Conservation (phyloP, 1,284 basidiomycete species). For the Volvariella volvacea region DNA sequence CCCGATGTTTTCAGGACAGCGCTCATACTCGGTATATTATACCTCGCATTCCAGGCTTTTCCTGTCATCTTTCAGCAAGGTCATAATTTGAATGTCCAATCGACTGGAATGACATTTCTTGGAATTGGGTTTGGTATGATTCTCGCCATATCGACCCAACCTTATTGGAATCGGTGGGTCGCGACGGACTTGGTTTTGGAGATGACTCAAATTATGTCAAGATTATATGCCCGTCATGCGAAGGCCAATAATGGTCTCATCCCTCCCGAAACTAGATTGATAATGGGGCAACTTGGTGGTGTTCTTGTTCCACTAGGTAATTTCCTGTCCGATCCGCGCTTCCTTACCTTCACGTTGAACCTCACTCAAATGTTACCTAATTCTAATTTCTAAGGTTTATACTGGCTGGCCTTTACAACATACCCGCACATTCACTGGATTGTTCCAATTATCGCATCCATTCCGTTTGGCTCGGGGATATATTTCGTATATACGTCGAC, state of each 20-base stretch:
- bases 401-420: conserved; percentile 70
- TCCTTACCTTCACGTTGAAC: background rate
- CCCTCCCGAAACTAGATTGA: conserved; percentile 64
- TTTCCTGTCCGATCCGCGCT: conserved; percentile 2
- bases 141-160: conserved; percentile 46
- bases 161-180: conserved; percentile 55
- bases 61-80: conserved; percentile 60
- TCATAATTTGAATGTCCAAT: conserved; percentile 56
- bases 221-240: conserved; percentile 39
- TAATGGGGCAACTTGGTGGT: conserved; percentile 65
- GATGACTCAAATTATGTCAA: conserved; percentile 26
- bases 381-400: conserved; percentile 36
- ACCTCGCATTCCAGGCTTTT: conserved; percentile 69
- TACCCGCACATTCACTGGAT: conserved; percentile 69
- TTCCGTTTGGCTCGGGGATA: conserved; percentile 55
- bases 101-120: conserved; percentile 61
- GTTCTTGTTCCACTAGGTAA: conserved; percentile 58
- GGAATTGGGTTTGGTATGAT: conserved; percentile 70
- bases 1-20: conserved; percentile 25
- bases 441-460: conserved; percentile 55
- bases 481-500: conserved; percentile 61
- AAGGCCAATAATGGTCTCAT: conserved; percentile 37
- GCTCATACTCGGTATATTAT: conserved; percentile 69
- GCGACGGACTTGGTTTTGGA: too few relatives aligned
- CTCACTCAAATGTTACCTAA: too few relatives aligned